These are phyloP conservation scores for Termitomyces heimii DNA, from an alignment of 768 basidiomycete species.

Conservation along the genomic window DNA sequence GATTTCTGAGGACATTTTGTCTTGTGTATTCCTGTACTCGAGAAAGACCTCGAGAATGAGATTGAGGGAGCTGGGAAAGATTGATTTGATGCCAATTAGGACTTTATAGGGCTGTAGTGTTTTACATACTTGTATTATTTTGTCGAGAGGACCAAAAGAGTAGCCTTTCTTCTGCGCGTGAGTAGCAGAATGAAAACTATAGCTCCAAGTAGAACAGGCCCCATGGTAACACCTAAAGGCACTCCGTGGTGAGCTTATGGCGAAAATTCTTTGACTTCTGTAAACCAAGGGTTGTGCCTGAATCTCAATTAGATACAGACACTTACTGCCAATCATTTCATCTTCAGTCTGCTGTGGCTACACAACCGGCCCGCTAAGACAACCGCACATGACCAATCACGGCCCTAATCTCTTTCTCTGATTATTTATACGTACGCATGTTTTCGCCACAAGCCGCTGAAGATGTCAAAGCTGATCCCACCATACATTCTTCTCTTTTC, in stretches of 20 bases:
- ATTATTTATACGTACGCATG: not conserved
- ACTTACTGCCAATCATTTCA: too few species aligned
- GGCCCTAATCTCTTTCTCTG: not conserved
- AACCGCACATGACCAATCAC: too few species aligned
- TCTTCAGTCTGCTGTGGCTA: too few species aligned
- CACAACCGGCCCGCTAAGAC: too few species aligned
- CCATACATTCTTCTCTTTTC: not conserved
- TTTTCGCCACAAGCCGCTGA: not conserved
- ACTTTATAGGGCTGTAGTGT: too few species aligned
- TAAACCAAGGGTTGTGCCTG: too few species aligned
- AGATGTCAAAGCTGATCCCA: not conserved
- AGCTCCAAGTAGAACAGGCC: not conserved
- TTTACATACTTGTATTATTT: too few species aligned
- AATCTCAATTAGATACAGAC: too few species aligned
- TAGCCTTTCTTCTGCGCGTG: not conserved
- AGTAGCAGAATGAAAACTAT: not conserved
- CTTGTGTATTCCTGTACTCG: not conserved
- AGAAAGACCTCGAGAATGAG: too few species aligned
- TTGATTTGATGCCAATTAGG: not conserved
- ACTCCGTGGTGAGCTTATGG: too few species aligned
- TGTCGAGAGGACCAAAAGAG: not conserved
- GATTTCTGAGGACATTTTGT: not conserved
- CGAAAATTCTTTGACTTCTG: too few species aligned
- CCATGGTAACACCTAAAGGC: not conserved
- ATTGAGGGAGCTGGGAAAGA: not conserved